These are phyloP conservation scores for Alopecurus myosuroides DNA, from an alignment of 176 grass and related monocot genomes.

Conservation along the genomic window DNA sequence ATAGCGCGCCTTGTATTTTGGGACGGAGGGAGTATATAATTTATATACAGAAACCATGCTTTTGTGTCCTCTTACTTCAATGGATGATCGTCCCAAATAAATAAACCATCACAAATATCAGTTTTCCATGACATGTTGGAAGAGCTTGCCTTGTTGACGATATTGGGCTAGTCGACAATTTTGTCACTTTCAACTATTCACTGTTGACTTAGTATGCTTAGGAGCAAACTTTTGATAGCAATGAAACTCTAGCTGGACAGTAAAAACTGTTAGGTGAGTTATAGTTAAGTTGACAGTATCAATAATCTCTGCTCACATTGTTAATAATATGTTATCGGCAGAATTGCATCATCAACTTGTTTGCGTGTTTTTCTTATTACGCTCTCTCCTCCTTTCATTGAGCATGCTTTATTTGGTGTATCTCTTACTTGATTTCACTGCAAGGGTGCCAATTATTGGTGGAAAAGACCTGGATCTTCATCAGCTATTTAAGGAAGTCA, in stretches of 20 bases:
- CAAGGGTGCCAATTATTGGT: constrained; percentile 91
- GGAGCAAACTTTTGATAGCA: not conserved
- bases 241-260: not conserved
- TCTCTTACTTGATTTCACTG: not conserved
- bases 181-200: constrained; percentile 1
- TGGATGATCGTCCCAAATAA: not conserved
- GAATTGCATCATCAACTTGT: not conserved
- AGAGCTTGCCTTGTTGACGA: not conserved
- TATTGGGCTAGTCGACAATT: not conserved
- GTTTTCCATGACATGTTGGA: not conserved
- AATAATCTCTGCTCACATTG: not conserved
- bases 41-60: not conserved
- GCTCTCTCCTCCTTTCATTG: not conserved
- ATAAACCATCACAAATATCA: not conserved
- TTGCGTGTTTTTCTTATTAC: constrained; percentile 3
- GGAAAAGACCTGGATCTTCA: constrained; percentile 95
- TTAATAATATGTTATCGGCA: not conserved
- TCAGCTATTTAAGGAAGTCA: constrained; percentile 84
- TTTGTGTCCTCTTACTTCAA: not conserved
- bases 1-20: too few relatives aligned
- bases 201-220: not conserved
- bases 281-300: not conserved
- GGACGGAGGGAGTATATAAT: too few relatives aligned
- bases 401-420: not conserved
- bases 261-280: not conserved